These are phyloP conservation scores for Cercophora scortea DNA, from an alignment of 495 filamentous ascomycete species.

Conservation along the genomic window DNA sequence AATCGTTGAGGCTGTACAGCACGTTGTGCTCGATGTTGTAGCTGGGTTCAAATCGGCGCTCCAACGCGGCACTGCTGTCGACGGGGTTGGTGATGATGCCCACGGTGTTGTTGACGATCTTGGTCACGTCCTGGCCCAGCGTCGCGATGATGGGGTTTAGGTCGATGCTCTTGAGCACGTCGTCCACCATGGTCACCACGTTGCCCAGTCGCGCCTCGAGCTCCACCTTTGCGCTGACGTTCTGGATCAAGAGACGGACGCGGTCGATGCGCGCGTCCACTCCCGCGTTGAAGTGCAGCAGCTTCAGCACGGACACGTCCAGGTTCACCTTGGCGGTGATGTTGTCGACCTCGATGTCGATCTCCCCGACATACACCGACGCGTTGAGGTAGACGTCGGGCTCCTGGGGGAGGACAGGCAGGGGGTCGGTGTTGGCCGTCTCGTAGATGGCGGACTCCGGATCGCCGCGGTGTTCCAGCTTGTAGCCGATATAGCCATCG, in stretches of 20 bases:
- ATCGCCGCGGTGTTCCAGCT: constrained; percentile 40
- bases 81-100: constrained; percentile 21
- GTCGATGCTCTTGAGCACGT: constrained; percentile 45
- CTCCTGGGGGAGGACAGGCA: constrained; percentile 27
- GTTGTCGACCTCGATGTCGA: constrained; percentile 47
- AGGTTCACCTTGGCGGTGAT: constrained; percentile 54
- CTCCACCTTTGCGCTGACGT: constrained; percentile 48
- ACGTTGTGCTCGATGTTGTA: constrained; percentile 43
- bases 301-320: constrained; percentile 46
- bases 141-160: constrained; percentile 50
- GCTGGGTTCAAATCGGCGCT: constrained; percentile 20
- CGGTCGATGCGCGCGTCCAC: constrained; percentile 46
- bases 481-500: constrained; percentile 47
- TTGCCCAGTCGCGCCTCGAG: constrained; percentile 50
- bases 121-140: constrained; percentile 37
- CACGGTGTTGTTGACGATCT: constrained; percentile 37
- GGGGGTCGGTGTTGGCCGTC: constrained; percentile 38
- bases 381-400: constrained; percentile 54
- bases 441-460: constrained; percentile 40
- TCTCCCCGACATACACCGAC: constrained; percentile 41
- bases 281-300: constrained; percentile 50
- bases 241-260: constrained; percentile 44
- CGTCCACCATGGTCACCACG: constrained; percentile 46
- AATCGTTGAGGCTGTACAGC: constrained; percentile 50
- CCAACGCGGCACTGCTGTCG: constrained; percentile 1